Evolutionary conservation across 208 protist species (phyloP).

Genomic region (Leishmania aethiopica): DNA sequence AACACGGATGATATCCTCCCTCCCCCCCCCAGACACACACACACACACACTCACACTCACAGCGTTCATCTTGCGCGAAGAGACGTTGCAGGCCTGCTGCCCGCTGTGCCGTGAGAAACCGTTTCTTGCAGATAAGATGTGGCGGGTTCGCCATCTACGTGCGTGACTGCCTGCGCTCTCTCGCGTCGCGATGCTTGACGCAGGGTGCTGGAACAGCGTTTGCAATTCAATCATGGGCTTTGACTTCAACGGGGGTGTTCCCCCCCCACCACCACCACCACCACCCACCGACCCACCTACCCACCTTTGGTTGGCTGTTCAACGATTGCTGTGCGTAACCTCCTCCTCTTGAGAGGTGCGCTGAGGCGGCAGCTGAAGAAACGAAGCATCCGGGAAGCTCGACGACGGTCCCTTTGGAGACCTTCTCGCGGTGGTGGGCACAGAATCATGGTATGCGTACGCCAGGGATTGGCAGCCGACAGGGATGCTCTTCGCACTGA

Average conservation of each 20-base stretch:
- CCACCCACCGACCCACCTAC: too few relatives aligned
- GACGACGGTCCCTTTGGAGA: neutral
- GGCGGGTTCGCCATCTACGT: neutral
- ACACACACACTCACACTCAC: neutral
- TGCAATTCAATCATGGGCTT: neutral
- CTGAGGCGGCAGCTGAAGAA: neutral
- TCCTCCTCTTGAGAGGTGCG: too few relatives aligned
- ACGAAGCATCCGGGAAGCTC: too few relatives aligned
- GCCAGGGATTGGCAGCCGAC: neutral
- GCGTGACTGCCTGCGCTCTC: neutral
- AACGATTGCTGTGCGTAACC: neutral
- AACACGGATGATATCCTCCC: neutral
- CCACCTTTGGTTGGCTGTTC: neutral
- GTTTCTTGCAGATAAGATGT: neutral
- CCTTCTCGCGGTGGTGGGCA: neutral
- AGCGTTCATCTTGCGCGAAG: too few relatives aligned
- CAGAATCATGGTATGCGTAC: neutral
- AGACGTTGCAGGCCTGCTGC: too few relatives aligned
- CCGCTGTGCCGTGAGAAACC: neutral
- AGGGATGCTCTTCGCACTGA: neutral
- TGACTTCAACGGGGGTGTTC: neutral
- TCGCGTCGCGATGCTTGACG: neutral
- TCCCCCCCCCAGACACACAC: neutral
- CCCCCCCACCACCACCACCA: too few relatives aligned
- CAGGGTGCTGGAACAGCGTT: neutral